phyloP scores from a whole-genome alignment of 371 early-diverging fungal genomes.

The Syncephalastrum contaminatum region DNA sequence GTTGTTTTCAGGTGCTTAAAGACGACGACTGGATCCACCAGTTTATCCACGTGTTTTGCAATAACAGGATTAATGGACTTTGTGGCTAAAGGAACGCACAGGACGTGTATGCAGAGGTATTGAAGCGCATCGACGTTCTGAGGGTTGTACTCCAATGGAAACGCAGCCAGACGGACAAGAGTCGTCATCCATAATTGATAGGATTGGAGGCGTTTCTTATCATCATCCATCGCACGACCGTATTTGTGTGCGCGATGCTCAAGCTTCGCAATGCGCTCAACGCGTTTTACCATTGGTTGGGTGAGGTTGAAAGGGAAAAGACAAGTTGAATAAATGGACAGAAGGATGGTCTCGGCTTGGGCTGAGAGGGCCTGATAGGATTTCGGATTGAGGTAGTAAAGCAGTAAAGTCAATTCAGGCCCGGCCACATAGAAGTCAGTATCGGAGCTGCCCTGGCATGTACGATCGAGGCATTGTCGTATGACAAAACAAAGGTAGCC shows the following conservation, averaged over 20 bases:
- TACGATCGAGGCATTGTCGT: slow-evolving; percentile 24
- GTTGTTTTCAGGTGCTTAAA: slow-evolving; percentile 4
- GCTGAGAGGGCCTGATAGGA: slow-evolving; percentile 25
- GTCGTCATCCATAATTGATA: slow-evolving; percentile 56
- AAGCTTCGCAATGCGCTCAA: slow-evolving; percentile 36
- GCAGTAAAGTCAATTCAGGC: slow-evolving; percentile 47
- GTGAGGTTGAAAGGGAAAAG: no score
- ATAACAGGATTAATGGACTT: slow-evolving; percentile 18
- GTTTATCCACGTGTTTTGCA: slow-evolving; percentile 18
- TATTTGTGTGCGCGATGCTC: slow-evolving; percentile 28
- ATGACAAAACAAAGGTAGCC: slow-evolving; percentile 23
- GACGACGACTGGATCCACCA: slow-evolving; percentile 7
- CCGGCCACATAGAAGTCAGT: slow-evolving; percentile 31
- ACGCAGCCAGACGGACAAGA: slow-evolving; percentile 46
- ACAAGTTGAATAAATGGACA: no score
- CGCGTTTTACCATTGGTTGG: slow-evolving; percentile 27
- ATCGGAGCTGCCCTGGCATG: slow-evolving; percentile 16
- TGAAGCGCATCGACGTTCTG: slow-evolving; percentile 17
- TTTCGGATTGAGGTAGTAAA: slow-evolving; percentile 51
- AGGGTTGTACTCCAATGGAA: slow-evolving; percentile 41
- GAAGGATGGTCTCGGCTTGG: slow-evolving; percentile 5
- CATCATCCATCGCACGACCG: slow-evolving; percentile 13
- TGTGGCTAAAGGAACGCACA: slow-evolving; percentile 23
- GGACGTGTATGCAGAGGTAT: slow-evolving; percentile 22
- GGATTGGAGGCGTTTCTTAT: slow-evolving; percentile 30